Evolutionary conservation across 2,329 filamentous ascomycete genomes (phyloP).

Genomic region (Monilinia laxa): DNA sequence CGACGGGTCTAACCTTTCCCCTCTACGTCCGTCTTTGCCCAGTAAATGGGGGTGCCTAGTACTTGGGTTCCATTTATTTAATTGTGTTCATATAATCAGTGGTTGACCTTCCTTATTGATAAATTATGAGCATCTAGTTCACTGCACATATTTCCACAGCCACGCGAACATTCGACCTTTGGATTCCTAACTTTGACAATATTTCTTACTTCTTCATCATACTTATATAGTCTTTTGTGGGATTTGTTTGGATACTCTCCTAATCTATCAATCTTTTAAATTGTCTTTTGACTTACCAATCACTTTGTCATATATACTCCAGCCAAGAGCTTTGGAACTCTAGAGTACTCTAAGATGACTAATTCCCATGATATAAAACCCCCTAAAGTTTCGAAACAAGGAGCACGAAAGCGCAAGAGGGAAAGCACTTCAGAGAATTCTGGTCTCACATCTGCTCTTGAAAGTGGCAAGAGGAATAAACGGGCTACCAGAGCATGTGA

Average conservation of each 20-base stretch:
- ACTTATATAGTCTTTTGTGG: background rate
- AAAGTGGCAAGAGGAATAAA: constrained; percentile 8
- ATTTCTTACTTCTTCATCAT: background rate
- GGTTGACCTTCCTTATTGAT: constrained; percentile 9
- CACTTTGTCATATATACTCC: too few relatives aligned
- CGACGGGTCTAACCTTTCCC: background rate
- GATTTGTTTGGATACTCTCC: background rate
- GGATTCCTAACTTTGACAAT: background rate
- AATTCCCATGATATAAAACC: background rate
- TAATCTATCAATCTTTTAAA: background rate
- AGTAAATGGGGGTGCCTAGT: background rate
- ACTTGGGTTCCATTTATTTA: constrained; percentile 4
- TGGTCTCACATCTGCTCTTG: background rate
- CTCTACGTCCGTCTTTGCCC: constrained; percentile 2
- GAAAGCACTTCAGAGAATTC: background rate
- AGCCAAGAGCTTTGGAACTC: background rate
- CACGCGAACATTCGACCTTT: background rate
- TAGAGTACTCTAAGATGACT: constrained; percentile 3
- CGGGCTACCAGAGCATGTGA: constrained; percentile 17
- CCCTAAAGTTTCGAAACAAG: background rate
- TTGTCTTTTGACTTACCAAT: background rate
- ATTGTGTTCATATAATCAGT: constrained; percentile 14
- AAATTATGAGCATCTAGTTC: background rate
- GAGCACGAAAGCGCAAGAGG: constrained; percentile 13
- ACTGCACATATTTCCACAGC: background rate